Conservation (phyloP, 306 rosid genomes). For the Citrullus mucosospermus region DNA sequence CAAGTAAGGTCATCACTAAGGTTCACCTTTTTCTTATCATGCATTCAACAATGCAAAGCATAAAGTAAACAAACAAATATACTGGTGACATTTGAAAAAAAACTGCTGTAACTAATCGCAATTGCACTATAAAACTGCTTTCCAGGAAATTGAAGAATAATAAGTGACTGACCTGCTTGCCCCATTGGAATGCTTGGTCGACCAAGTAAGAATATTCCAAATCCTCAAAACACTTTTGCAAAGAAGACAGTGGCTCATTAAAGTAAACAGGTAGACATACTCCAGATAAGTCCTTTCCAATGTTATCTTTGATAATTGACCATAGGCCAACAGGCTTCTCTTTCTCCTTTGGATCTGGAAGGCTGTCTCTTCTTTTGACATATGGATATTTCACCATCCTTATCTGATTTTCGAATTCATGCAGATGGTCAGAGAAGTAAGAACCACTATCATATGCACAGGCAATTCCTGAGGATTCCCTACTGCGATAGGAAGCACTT, state of each 20-base stretch:
- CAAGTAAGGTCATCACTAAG: background rate
- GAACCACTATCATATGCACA: slow-evolving; percentile 47
- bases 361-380: slow-evolving; percentile 77
- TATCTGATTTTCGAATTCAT: slow-evolving; percentile 50
- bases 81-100: background rate
- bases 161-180: slow-evolving; percentile 80
- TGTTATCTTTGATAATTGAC: slow-evolving; percentile 97
- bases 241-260: slow-evolving; percentile 92
- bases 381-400: slow-evolving; percentile 49
- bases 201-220: slow-evolving; percentile 90
- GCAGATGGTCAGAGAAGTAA: slow-evolving; percentile 44
- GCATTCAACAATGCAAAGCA: background rate
- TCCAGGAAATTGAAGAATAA: slow-evolving; percentile 30
- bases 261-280: slow-evolving; percentile 99
- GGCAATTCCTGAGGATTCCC: slow-evolving; percentile 60
- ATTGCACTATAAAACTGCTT: slow-evolving; percentile 28
- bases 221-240: slow-evolving; percentile 99
- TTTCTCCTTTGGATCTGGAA: slow-evolving; percentile 94
- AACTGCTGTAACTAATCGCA: background rate
- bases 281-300: slow-evolving; percentile 98
- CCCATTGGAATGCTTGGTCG: slow-evolving; percentile 89
- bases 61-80: background rate
- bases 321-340: slow-evolving; percentile 87
- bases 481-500: slow-evolving; percentile 84
- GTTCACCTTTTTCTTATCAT: background rate